These are phyloP conservation scores for Toxicodendron radicans DNA, from an alignment of 345 rosid species.

Conservation along the genomic window DNA sequence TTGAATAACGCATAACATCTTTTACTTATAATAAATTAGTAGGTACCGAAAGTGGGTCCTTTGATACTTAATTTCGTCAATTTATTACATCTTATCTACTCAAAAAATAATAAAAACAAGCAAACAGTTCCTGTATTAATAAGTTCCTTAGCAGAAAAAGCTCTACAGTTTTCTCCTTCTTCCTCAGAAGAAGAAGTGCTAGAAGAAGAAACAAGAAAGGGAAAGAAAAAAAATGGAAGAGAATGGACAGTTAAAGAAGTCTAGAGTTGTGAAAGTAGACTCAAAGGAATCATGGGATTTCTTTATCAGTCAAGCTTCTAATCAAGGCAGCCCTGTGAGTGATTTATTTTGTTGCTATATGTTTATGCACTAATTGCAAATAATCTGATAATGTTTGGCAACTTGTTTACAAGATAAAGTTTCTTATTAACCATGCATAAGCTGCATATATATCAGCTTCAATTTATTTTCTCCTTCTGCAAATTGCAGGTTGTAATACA, in stretches of 20 bases:
- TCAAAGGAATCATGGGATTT: slow-evolving; percentile 43
- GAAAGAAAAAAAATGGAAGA: slow-evolving; percentile 19
- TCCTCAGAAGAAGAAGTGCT: background rate
- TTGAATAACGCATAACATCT: slow-evolving; percentile 15
- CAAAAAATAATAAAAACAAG: background rate
- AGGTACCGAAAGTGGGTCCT: slow-evolving; percentile 26
- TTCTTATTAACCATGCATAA: too few relatives aligned
- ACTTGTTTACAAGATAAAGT: too few relatives aligned
- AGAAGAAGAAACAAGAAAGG: background rate
- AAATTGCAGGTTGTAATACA: slow-evolving; percentile 40
- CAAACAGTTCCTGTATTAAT: background rate
- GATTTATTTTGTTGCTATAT: background rate
- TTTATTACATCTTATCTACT: slow-evolving; percentile 7
- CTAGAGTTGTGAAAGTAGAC: slow-evolving; percentile 40
- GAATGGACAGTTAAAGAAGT: slow-evolving; percentile 19
- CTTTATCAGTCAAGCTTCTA: slow-evolving; percentile 31
- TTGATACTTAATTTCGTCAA: background rate
- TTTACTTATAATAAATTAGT: background rate
- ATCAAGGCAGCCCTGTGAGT: slow-evolving; percentile 37
- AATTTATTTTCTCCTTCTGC: background rate
- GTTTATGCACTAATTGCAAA: background rate
- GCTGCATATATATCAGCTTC: background rate
- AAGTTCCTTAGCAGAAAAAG: background rate
- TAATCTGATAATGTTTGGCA: too few relatives aligned
- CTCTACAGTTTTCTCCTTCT: background rate